Conservation (phyloP, 2,329 filamentous ascomycete genomes). For the Verruconis gallopava region DNA sequence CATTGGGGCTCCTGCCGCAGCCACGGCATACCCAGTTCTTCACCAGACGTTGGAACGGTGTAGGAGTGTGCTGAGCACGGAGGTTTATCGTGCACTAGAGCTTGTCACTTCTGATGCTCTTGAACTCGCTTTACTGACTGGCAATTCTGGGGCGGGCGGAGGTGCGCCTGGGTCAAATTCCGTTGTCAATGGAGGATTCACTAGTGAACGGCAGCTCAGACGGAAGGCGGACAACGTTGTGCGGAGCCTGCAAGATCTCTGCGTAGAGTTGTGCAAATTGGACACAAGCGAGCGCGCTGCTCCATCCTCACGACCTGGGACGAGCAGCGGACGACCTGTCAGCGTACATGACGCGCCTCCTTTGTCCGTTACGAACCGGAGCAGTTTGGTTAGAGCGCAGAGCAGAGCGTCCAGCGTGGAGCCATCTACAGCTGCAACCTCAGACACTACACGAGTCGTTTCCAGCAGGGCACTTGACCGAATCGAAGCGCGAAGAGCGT, state of each 20-base stretch:
- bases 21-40: slow-evolving; percentile 62
- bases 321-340: not conserved
- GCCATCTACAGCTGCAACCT: slow-evolving; percentile 18
- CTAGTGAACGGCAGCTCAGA: slow-evolving; percentile 70
- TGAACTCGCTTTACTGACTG: slow-evolving; percentile 64
- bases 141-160: slow-evolving; percentile 51
- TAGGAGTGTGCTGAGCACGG: slow-evolving; percentile 52
- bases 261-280: slow-evolving; percentile 54
- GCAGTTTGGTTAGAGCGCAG: not conserved
- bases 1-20: slow-evolving; percentile 30
- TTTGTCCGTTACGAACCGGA: not conserved
- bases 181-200: slow-evolving; percentile 45
- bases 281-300: slow-evolving; percentile 11
- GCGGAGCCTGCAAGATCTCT: slow-evolving; percentile 82
- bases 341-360: slow-evolving; percentile 3
- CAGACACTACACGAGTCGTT: slow-evolving; percentile 19
- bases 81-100: slow-evolving; percentile 70
- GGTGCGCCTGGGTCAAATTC: slow-evolving; percentile 51
- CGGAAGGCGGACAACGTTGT: slow-evolving; percentile 90
- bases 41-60: slow-evolving; percentile 71
- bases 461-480: slow-evolving; percentile 27
- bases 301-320: not conserved
- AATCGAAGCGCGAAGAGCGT: slow-evolving; percentile 32
- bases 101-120: slow-evolving; percentile 71
- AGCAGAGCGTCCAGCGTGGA: slow-evolving; percentile 20